phyloP scores from a whole-genome alignment of 345 rosid genomes.

The Brassica carinata region DNA sequence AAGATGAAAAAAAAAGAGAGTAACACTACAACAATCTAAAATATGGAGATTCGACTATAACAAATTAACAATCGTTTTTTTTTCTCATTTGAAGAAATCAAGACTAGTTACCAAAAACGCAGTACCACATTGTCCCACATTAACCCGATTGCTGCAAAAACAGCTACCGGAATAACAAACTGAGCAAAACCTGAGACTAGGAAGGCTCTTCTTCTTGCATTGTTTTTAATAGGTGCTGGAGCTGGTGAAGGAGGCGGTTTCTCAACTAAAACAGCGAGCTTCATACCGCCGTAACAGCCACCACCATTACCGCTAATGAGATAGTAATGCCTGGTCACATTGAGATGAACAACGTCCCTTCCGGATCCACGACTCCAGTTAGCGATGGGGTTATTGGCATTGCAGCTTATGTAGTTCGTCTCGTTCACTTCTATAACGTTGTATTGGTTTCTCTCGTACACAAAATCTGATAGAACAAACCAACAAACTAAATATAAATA shows the following conservation, averaged over 20 bases:
- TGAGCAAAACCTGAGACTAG: neutral
- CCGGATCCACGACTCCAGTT: conserved; percentile 93
- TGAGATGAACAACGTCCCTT: conserved; percentile 88
- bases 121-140: conserved; percentile 6
- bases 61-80: neutral
- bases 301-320: conserved; percentile 87
- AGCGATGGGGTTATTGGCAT: conserved; percentile 62
- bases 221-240: conserved; percentile 47
- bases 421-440: conserved; percentile 88
- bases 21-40: no score
- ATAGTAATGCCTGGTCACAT: conserved; percentile 72
- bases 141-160: neutral
- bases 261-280: conserved; percentile 62
- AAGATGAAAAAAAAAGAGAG: no score
- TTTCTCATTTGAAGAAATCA: neutral
- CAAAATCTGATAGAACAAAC: conserved; percentile 56
- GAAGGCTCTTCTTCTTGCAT: conserved; percentile 14
- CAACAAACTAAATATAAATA: no score
- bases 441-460: conserved; percentile 88
- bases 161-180: conserved; percentile 2
- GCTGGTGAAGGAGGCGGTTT: conserved; percentile 77
- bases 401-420: conserved; percentile 73
- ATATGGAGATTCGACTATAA: no score
- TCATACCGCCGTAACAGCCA: conserved; percentile 89
- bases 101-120: conserved; percentile 13